Evolutionary conservation across 148 eudicot genomes (phyloP), one percentile per base, ranked within the genome.

Genomic region (Rheum nobile): DNA sequence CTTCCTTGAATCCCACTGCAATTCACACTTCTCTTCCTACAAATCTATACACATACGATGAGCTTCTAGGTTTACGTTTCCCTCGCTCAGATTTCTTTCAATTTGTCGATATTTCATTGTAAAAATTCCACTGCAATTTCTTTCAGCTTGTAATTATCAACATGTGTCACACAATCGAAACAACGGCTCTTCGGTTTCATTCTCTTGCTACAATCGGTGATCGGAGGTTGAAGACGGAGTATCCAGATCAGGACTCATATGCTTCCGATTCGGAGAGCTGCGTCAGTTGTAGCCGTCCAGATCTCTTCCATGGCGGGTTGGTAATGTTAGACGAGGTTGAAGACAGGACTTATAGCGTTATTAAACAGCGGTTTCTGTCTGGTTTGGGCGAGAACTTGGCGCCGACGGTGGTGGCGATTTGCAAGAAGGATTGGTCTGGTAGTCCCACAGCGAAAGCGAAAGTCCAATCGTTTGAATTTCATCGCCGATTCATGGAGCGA

Each of bases 391-490:
- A 43, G 46, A 28, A 39, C 4, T 38, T 70, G 72, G 48, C 47
- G 46, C 28, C 70, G 0, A 32, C 24, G 0, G 74, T 87, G 38
- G 71, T 75, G 22, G 87, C 84, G 0, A 55, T 89, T 29, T 84
- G 81, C 13, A 85, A 54, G 75, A 78, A 80, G 43, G 63, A 54
- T 67, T 75, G 74, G 77, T 65, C 77, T 0, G 50, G 32, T 70
- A 71, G 80, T n/a, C 34, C 57, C 13, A 24, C 9, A 0, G 79
- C 46, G 1, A 26, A 68, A 37, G 88, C 80, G 4, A 75, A 72
- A 48, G 22, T 59, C 2, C 72, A 67, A 17, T 71, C 78, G 3
- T 89, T 85, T 47, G 77, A 80, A 19, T 54, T 82, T 38, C 82
- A 48, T 63, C 57, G 79, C 0, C 75, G 39, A 14, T 80, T 77